Evolutionary conservation across 805 yeast species (phyloP).

Genomic region (Yarrowia sp.): DNA sequence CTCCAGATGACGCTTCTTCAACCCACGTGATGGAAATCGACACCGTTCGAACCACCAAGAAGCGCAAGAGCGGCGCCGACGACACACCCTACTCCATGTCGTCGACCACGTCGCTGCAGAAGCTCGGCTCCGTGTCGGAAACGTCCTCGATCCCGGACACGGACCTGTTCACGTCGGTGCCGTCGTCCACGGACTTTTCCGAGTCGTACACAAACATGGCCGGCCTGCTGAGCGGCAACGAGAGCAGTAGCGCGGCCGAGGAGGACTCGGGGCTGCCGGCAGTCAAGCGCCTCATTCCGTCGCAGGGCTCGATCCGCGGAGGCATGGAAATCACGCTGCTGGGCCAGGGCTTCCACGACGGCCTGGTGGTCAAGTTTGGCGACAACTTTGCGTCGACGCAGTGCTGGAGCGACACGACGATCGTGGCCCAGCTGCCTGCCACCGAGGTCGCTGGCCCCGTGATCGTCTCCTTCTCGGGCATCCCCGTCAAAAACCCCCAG

Average conservation of each 20-base stretch:
- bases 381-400: slow-evolving; percentile 69
- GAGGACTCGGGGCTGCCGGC: slow-evolving; percentile 53
- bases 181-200: slow-evolving; percentile 30
- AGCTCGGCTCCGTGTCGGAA: slow-evolving; percentile 37
- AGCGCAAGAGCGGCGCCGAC: slow-evolving; percentile 17
- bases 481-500: slow-evolving; percentile 56
- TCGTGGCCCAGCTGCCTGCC: slow-evolving; percentile 93
- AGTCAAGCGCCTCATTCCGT: slow-evolving; percentile 89
- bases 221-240: slow-evolving; percentile 33
- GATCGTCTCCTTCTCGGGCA: slow-evolving; percentile 76
- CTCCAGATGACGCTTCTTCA: neutral
- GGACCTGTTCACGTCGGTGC: slow-evolving; percentile 21
- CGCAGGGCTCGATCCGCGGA: slow-evolving; percentile 94
- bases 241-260: slow-evolving; percentile 21
- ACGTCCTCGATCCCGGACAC: slow-evolving; percentile 5
- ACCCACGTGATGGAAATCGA: neutral
- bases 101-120: slow-evolving; percentile 33
- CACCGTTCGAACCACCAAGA: slow-evolving; percentile 13
- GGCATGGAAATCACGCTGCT: slow-evolving; percentile 93
- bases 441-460: slow-evolving; percentile 91
- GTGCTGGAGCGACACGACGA: slow-evolving; percentile 95
- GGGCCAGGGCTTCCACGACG: slow-evolving; percentile 86
- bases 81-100: slow-evolving; percentile 23
- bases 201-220: slow-evolving; percentile 20
- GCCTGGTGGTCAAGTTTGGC: slow-evolving; percentile 86